Base-by-base conservation (phyloP, 2,329 filamentous ascomycete species). In the Fusarium veterinarium region DNA sequence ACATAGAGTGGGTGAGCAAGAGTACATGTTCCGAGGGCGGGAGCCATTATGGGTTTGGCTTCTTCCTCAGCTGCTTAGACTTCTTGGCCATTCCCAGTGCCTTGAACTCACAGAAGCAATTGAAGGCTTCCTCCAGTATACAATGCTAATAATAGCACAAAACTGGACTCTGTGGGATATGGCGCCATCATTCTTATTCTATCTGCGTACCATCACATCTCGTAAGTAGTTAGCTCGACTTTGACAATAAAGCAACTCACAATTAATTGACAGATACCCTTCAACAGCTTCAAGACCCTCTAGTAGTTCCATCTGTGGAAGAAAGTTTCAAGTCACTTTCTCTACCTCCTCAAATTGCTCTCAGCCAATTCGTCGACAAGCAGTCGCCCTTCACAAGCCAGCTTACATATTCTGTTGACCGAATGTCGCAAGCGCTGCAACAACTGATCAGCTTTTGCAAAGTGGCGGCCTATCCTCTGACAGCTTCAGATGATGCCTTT, bases 21-120 rank as follows among this genome's bases (percentile, higher is more conserved):
- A 80, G 7, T 85, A 86, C 49, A 79, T 90, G 60, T 86, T 86
- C 56, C 84, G 88, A 44, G 88, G 90, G 20, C 81, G 82, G 42
- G 90, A 91, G 68, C 87, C 92, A 8, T 84, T 92, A 45, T 93
- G 91, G 86, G 79, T 88, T 42, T 93, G 90, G 90, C 84, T 89
- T 72, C 87, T 89, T 71, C 91, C 86, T 52, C 88, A 85, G 78
- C 82, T 89, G 46, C 86, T 90, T 72, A 86, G 81, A 65, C 81
- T 92, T 73, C 82, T 92, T 31, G 90, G 89, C 3, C 86, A 88
- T 77, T 78, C 75, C 20, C 80, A 83, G 45, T 89, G 84, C 66
- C 74, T 84, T 38, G 83, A 83, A 20, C 78, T 91, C 17, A 82
- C 83, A 14, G 79, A 83, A 23, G 84, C 86, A 16, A 86, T 91